Conservation (phyloP, 2,329 filamentous ascomycete species). For the Alternaria sp. region DNA sequence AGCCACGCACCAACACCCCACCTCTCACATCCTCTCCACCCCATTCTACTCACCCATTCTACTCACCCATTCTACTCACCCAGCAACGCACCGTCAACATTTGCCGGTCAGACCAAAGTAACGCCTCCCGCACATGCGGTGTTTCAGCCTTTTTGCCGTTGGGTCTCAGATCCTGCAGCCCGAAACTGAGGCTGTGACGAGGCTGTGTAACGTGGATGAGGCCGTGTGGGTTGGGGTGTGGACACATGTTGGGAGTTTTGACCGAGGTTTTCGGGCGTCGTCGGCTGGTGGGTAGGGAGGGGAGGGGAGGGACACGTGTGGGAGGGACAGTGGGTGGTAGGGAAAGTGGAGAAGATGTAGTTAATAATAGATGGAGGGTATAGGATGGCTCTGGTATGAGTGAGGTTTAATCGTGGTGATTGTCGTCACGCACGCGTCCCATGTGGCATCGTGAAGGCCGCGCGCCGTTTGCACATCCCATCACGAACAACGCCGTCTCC, state of each 20-base stretch:
- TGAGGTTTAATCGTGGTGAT: no score
- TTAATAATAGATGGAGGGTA: neutral
- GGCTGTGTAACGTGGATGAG: neutral
- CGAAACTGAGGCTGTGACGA: neutral
- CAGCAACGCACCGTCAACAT: neutral
- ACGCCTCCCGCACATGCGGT: neutral
- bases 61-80: neutral
- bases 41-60: neutral
- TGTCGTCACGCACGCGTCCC: no score
- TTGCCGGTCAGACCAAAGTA: neutral
- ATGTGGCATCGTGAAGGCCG: neutral
- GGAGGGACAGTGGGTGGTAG: neutral
- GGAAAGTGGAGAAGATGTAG: neutral
- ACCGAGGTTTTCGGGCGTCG: neutral
- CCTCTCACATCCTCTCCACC: neutral
- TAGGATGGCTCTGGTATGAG: no score
- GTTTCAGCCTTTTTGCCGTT: neutral
- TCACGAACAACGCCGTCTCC: neutral
- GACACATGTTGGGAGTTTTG: neutral
- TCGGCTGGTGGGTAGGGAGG: neutral
- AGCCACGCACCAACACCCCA: neutral
- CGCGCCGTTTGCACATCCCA: neutral
- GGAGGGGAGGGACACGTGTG: no score
- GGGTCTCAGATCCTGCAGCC: neutral
- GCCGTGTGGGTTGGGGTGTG: neutral